phyloP scores from a whole-genome alignment of 306 rosid genomes.

The Cotoneaster glaucophyllus region DNA sequence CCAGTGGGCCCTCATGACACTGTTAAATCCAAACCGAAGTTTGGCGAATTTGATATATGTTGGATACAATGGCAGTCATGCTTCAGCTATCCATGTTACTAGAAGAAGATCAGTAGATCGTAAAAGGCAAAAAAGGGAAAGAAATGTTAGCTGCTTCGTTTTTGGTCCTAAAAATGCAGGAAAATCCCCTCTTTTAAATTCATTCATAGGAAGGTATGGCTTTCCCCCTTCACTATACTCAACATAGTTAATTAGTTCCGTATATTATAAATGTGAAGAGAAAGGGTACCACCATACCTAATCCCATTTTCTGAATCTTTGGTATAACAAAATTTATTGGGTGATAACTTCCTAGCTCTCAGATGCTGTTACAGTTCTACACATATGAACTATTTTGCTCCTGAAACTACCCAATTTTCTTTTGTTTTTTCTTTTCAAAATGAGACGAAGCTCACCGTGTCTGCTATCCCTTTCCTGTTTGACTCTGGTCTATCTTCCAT shows the following conservation, averaged over 20 bases:
- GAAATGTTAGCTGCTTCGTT: conserved; percentile 85
- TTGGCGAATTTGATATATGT: too few relatives aligned
- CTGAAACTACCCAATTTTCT: background rate
- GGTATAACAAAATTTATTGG: background rate
- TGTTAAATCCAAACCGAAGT: too few relatives aligned
- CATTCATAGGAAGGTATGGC: conserved; percentile 71
- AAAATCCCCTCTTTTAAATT: conserved; percentile 73
- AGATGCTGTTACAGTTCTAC: background rate
- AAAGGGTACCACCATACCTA: background rate
- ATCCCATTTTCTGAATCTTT: background rate
- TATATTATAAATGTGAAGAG: background rate
- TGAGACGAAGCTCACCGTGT: background rate
- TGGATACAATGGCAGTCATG: too few relatives aligned
- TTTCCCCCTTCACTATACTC: conserved; percentile 16
- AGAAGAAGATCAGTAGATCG: conserved; percentile 64
- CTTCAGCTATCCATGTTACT: too few relatives aligned
- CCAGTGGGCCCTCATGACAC: too few relatives aligned
- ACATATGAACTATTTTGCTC: background rate
- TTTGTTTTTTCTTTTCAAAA: background rate
- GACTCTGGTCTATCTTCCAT: background rate
- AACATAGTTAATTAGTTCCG: conserved; percentile 3
- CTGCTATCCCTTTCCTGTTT: background rate
- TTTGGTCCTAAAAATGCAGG: conserved; percentile 84
- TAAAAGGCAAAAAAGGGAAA: conserved; percentile 61
- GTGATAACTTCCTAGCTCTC: background rate